phyloP scores from a whole-genome alignment of 2,329 filamentous ascomycete genomes.

The Aaosphaeria arxii region DNA sequence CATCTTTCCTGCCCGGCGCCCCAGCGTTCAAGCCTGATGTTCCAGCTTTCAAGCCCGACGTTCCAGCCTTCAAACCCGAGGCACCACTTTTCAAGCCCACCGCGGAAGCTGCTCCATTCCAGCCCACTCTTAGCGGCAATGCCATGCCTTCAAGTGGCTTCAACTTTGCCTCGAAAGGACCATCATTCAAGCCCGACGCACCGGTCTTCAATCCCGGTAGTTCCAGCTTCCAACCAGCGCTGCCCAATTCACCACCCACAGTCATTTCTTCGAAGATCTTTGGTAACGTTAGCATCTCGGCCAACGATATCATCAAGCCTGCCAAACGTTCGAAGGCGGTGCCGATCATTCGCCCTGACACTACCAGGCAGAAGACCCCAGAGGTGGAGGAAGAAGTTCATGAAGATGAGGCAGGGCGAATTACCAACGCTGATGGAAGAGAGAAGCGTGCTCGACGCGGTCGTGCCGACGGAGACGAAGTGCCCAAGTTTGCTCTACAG shows the following conservation, averaged over 20 bases:
- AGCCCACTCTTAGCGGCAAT: slow-evolving; percentile 7
- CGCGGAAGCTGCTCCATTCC: slow-evolving; percentile 11
- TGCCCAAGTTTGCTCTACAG: slow-evolving; percentile 67
- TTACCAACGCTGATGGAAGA: slow-evolving; percentile 63
- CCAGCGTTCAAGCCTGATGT: slow-evolving; percentile 67
- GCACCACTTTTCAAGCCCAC: slow-evolving; percentile 21
- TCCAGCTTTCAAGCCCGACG: slow-evolving; percentile 18
- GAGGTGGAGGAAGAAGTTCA: slow-evolving; percentile 39
- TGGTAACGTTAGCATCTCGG: slow-evolving; percentile 50
- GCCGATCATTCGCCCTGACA: slow-evolving; percentile 68
- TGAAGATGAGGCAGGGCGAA: slow-evolving; percentile 61
- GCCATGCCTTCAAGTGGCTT: slow-evolving; percentile 49
- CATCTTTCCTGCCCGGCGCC: slow-evolving; percentile 22
- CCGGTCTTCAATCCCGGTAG: slow-evolving; percentile 60
- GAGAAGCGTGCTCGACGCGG: slow-evolving; percentile 71
- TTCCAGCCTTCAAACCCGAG: slow-evolving; percentile 58
- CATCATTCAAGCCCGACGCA: slow-evolving; percentile 72
- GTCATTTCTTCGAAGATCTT: slow-evolving; percentile 34
- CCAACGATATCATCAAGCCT: slow-evolving; percentile 62
- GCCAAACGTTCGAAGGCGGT: slow-evolving; percentile 77
- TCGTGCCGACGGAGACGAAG: slow-evolving; percentile 66
- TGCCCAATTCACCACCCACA: slow-evolving; percentile 17
- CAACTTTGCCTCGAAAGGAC: slow-evolving; percentile 57
- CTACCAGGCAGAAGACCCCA: slow-evolving; percentile 38
- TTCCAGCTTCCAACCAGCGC: slow-evolving; percentile 20